Percentiles rank a stretch among this genome's conserved stretches.
phyloP scores from a whole-genome alignment of 805 yeast species.

The Zygosaccharomyces rouxii region DNA sequence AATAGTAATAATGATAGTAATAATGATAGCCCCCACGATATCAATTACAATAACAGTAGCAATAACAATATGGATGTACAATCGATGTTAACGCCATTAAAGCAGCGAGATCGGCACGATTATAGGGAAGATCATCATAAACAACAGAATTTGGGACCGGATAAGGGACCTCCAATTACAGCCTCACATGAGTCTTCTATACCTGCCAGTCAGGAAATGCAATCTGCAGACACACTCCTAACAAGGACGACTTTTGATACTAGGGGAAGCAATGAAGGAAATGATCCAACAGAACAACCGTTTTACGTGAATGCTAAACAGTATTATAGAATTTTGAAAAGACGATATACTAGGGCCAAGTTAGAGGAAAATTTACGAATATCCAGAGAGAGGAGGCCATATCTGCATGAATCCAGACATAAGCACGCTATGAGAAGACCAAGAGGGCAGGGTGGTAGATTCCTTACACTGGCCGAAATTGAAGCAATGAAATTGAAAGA shows the following conservation, averaged over 20 bases:
- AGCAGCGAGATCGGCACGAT: neutral
- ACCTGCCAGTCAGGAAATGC: constrained; percentile 3
- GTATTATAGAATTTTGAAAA: constrained; percentile 86
- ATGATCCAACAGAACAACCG: constrained; percentile 67
- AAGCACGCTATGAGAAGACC: constrained; percentile 99
- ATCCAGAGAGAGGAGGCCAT: constrained; percentile 87
- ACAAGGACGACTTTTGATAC: constrained; percentile 1
- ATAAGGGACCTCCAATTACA: neutral
- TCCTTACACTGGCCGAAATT: constrained; percentile 85
- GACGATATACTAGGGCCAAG: constrained; percentile 90
- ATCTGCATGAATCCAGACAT: constrained; percentile 93
- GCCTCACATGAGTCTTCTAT: neutral
- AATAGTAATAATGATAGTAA: neutral
- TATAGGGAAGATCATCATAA: neutral
- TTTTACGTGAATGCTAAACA: constrained; percentile 97
- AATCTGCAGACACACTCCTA: constrained; percentile 3
- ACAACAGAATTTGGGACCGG: neutral
- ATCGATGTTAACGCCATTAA: neutral
- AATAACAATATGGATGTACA: neutral
- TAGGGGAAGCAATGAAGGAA: constrained; percentile 6
- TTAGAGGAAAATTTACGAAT: constrained; percentile 84
- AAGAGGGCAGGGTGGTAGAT: constrained; percentile 97
- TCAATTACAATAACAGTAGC: neutral
- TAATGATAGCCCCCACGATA: neutral
- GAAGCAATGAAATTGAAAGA: constrained; percentile 48